Percentiles rank a stretch among this genome's conserved stretches.
phyloP scores from a whole-genome alignment of 345 rosid species.

The Aquilaria yunnanensis region DNA sequence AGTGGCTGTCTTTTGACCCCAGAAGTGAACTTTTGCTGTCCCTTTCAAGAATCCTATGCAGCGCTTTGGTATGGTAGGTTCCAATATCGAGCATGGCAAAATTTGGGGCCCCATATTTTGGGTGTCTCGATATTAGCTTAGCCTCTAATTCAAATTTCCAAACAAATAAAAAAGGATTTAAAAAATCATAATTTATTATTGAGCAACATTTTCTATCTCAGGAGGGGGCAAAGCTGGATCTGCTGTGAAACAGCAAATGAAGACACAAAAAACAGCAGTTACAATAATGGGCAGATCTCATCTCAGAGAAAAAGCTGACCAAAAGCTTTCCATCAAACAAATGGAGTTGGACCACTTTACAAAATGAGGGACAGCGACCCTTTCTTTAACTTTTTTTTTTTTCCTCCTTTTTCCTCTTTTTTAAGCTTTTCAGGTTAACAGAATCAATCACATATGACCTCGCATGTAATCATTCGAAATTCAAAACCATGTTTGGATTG shows the following conservation, averaged over 20 bases:
- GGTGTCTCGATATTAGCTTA: no score
- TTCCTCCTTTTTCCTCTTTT: not conserved
- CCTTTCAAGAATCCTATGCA: no score
- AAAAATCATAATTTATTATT: no score
- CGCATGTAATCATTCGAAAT: slow-evolving; percentile 21
- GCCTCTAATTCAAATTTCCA: no score
- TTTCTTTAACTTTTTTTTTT: slow-evolving; percentile 15
- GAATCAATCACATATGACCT: slow-evolving; percentile 23
- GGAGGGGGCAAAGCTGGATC: not conserved
- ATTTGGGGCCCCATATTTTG: no score
- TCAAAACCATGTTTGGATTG: slow-evolving; percentile 18
- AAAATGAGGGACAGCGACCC: slow-evolving; percentile 10
- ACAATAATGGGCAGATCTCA: slow-evolving; percentile 6
- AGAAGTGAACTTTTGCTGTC: no score
- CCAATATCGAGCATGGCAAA: no score
- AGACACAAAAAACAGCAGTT: slow-evolving; percentile 9
- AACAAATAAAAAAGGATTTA: no score
- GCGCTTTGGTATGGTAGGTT: no score
- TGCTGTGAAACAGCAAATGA: not conserved
- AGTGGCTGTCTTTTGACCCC: no score
- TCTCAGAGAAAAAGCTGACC: slow-evolving; percentile 10
- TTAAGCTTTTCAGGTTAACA: slow-evolving; percentile 24
- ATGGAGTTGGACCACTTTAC: slow-evolving; percentile 6
- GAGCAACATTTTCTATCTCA: no score
- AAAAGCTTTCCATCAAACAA: slow-evolving; percentile 7